These are phyloP conservation scores for Epichloe coenophiala DNA, from an alignment of 2,329 filamentous ascomycete species.

Conservation along the genomic window DNA sequence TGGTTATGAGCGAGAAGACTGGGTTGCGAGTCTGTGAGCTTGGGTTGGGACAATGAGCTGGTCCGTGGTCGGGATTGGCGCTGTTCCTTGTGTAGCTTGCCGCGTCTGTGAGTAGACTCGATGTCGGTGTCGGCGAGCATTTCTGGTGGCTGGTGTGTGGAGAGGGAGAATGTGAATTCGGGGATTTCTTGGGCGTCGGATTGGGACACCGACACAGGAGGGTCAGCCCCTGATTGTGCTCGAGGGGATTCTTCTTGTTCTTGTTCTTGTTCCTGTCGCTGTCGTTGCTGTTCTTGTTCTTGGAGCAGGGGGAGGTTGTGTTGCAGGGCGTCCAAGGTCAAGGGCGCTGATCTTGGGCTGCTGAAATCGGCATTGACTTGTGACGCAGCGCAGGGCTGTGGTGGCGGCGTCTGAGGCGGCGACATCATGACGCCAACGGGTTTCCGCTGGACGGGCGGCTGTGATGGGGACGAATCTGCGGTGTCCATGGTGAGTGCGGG, in stretches of 20 bases:
- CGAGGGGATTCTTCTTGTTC: background rate
- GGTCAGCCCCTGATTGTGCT: background rate
- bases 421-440: slow-evolving; percentile 8
- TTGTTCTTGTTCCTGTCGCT: background rate
- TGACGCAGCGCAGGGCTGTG: slow-evolving; percentile 4
- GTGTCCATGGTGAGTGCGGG: slow-evolving; percentile 24
- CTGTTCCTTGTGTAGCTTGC: slow-evolving; percentile 20
- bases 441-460: slow-evolving; percentile 12
- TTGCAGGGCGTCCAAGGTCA: slow-evolving; percentile 4
- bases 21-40: slow-evolving; percentile 9
- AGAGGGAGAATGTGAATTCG: slow-evolving; percentile 9
- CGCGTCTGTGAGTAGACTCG: slow-evolving; percentile 9
- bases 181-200: slow-evolving; percentile 9
- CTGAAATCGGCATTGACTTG: slow-evolving; percentile 5
- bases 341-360: background rate
- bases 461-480: slow-evolving; percentile 13
- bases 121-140: slow-evolving; percentile 8
- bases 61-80: slow-evolving; percentile 16
- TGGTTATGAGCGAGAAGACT: slow-evolving; percentile 13
- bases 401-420: slow-evolving; percentile 10
- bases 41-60: slow-evolving; percentile 18
- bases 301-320: background rate
- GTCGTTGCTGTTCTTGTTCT: background rate
- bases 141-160: slow-evolving; percentile 12
- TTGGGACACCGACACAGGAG: slow-evolving; percentile 3